Percentiles rank a stretch among this genome's conserved stretches.
phyloP scores from a whole-genome alignment of 2,329 filamentous ascomycete genomes.

The Aspergillus spinulosporus region DNA sequence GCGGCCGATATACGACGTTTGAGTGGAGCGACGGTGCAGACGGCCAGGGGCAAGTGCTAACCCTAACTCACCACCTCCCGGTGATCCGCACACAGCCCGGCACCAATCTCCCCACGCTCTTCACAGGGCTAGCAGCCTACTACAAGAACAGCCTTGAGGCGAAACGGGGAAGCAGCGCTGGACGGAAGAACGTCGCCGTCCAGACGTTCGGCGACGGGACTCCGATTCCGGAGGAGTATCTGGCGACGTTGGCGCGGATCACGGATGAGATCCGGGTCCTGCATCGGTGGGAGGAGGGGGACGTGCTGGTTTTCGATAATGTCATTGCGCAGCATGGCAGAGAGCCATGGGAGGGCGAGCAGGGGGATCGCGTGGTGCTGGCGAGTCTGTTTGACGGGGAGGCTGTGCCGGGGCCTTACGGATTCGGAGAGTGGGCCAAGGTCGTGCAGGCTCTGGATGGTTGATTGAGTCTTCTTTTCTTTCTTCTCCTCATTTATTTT shows the following conservation, averaged over 20 bases:
- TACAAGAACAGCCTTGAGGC: constrained; percentile 40
- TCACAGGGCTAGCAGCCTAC: constrained; percentile 50
- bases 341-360: constrained; percentile 51
- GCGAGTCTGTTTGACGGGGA: constrained; percentile 52
- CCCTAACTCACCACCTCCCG: constrained; percentile 49
- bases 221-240: constrained; percentile 49
- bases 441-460: constrained; percentile 48
- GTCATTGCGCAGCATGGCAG: constrained; percentile 52
- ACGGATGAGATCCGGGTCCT: constrained; percentile 53
- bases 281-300: constrained; percentile 50
- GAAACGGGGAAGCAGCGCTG: constrained; percentile 17
- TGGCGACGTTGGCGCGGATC: constrained; percentile 46
- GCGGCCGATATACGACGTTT: constrained; percentile 50
- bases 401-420: constrained; percentile 48
- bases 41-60: constrained; percentile 23
- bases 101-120: constrained; percentile 49
- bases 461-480: not conserved
- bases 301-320: constrained; percentile 54
- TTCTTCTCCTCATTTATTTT: too few species aligned
- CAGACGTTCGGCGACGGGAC: constrained; percentile 51
- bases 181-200: constrained; percentile 36
- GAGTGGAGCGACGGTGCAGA: constrained; percentile 48
- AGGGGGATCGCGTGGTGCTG: constrained; percentile 48
- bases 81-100: constrained; percentile 50
- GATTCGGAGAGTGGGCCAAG: constrained; percentile 47